Evolutionary conservation across 306 rosid species (phyloP).

Genomic region (Vigna unguiculata): DNA sequence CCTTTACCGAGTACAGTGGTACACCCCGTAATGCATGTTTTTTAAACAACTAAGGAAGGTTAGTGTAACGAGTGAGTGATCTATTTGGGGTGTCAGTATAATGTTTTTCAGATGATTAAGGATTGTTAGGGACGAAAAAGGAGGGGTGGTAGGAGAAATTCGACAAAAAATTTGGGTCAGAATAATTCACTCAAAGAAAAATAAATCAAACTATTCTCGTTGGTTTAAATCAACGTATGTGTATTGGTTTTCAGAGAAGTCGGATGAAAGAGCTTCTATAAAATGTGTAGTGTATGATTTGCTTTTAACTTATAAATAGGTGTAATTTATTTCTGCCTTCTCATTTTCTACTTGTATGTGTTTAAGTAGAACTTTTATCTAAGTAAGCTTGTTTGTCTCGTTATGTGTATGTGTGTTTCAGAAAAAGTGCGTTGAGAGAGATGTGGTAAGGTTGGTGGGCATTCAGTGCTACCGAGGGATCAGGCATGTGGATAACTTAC

Average conservation of each 20-base stretch:
- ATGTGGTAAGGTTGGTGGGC: constrained; percentile 55
- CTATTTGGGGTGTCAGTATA: background rate
- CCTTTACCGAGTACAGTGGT: background rate
- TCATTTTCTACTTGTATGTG: background rate
- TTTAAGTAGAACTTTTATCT: background rate
- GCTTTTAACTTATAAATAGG: background rate
- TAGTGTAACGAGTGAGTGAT: background rate
- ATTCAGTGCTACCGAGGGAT: constrained; percentile 70
- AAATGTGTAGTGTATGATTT: background rate
- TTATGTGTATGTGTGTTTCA: constrained; percentile 33
- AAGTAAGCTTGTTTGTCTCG: constrained; percentile 5
- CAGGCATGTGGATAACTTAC: constrained; percentile 60
- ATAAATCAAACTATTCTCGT: background rate
- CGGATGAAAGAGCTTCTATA: background rate
- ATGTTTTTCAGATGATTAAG: background rate
- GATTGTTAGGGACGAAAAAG: background rate
- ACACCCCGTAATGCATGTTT: too few relatives aligned
- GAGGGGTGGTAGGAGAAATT: background rate
- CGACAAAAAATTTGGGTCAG: background rate
- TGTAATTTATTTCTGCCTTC: background rate
- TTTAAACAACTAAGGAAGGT: too few relatives aligned
- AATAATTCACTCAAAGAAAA: background rate
- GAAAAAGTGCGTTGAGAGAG: constrained; percentile 58
- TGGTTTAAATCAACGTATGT: background rate
- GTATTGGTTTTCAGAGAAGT: background rate